phyloP scores from a whole-genome alignment of 768 basidiomycete genomes.

The Suillus hirtellus region DNA sequence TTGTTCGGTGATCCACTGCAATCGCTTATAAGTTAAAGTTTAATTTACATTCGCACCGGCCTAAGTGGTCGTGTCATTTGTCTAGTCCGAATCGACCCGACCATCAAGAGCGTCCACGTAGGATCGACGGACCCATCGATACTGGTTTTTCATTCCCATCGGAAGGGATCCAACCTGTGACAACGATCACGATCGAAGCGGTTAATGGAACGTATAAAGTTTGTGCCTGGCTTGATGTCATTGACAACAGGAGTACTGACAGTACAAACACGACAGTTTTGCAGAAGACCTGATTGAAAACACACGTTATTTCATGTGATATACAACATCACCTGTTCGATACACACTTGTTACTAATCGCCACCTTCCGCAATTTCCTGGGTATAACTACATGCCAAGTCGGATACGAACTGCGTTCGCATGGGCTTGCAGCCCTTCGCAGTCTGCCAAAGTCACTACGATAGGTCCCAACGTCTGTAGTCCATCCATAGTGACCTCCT shows the following conservation, averaged over 20 bases:
- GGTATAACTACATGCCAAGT: constrained; percentile 33
- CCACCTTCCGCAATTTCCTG: not conserved
- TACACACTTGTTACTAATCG: constrained; percentile 1
- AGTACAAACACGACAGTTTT: not conserved
- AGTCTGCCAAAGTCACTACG: constrained; percentile 88
- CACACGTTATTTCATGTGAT: not conserved
- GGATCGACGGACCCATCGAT: not conserved
- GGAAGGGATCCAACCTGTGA: not conserved
- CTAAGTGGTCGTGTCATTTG: not conserved
- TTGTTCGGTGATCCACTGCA: too few relatives aligned
- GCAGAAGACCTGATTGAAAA: not conserved
- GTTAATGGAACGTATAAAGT: not conserved
- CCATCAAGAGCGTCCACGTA: not conserved
- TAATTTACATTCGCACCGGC: too few relatives aligned
- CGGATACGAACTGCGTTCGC: constrained; percentile 94
- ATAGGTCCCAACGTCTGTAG: constrained; percentile 79
- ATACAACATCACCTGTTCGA: not conserved
- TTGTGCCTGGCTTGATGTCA: not conserved
- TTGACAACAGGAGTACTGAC: not conserved
- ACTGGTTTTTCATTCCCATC: not conserved
- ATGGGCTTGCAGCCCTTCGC: constrained; percentile 93
- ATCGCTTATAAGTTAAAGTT: not conserved
- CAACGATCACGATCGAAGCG: not conserved
- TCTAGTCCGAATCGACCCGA: not conserved
- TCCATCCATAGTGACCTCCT: constrained; percentile 83